Evolutionary conservation across 768 basidiomycete species (phyloP), one percentile per base, ranked within the genome.

Genomic region (Tricholoma sp.): DNA sequence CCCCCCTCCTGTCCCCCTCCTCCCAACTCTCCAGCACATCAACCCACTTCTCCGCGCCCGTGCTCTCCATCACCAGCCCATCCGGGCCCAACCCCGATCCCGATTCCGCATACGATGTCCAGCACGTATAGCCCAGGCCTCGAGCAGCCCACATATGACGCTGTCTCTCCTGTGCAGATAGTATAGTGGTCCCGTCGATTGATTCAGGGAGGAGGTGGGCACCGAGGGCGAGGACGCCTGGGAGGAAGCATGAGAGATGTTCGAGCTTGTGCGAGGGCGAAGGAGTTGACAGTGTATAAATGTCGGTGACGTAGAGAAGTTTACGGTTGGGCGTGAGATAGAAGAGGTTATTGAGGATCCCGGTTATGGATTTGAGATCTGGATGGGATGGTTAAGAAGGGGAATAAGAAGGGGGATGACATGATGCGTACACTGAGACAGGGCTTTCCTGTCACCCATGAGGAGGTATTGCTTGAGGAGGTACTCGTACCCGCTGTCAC

Each of bases 51-150:
- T 66, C 73, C 28, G 69, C 73, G 6, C 62, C 63, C 50, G 65
- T 63, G 6, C 61, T 62, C 49, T 66, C 63, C 65, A 82, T 83
- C 3, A 54, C 36, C 41, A 78, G 70, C 54, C 73, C 72, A 42
- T 91, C 89, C 6, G 89, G 83, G 2, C 83, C 85, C 24, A 91
- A 68, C 2, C 89, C 88, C 0, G 80, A 75, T 20, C 75, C 72
- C 64, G 83, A 79, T 64, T 91, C 89, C 6, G 80, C 81, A 62
- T 89, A 91, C 37, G 80, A 74, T 9, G 84, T 61, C 63, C 81
- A 86, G 63, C 89, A 91, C 13, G 78, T 86, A 61, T 85, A 79
- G 9, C 84, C 83, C 11, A 91, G 74, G 3, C 88, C 89, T 65
- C 83, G 74, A 0, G 89, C 89, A 0, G 85, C 89, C 81, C 86